Evolutionary conservation across 2,329 filamentous ascomycete species (phyloP).

Genomic region (Cryphonectria carpinicola): DNA sequence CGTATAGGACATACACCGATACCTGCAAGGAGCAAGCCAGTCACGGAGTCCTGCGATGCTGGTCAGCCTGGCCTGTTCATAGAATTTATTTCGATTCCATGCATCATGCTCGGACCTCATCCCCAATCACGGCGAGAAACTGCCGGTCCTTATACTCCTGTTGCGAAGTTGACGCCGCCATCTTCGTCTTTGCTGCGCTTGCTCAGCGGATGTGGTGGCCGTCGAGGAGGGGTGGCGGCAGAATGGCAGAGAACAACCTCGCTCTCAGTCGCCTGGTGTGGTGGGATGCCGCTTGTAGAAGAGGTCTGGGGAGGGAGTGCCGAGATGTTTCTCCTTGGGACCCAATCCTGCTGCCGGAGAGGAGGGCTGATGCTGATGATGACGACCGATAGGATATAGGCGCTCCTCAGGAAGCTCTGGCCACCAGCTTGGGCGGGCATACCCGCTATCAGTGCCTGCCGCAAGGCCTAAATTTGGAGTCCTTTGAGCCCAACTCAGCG

Average conservation of each 20-base stretch:
- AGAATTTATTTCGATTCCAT: not conserved
- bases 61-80: conserved; percentile 22
- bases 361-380: conserved; percentile 6
- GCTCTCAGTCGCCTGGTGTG: not conserved
- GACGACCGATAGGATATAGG: conserved; percentile 15
- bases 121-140: conserved; percentile 96
- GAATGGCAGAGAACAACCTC: not conserved
- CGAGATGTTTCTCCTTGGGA: not conserved
- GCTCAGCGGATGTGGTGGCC: not conserved
- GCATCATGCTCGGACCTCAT: conserved; percentile 70
- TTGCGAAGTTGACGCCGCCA: conserved; percentile 46
- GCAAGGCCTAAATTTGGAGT: conserved; percentile 11
- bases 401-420: conserved; percentile 1
- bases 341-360: not conserved
- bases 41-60: conserved; percentile 80
- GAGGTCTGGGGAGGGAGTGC: not conserved
- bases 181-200: conserved; percentile 1
- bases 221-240: conserved; percentile 11
- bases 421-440: conserved; percentile 5
- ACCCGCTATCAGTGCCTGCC: conserved; percentile 21
- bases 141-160: conserved; percentile 80
- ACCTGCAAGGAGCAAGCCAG: conserved; percentile 90
- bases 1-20: conserved; percentile 70
- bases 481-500: not conserved
- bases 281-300: not conserved